phyloP scores from a whole-genome alignment of 139 green algal genomes.

The Closterium sp. region DNA sequence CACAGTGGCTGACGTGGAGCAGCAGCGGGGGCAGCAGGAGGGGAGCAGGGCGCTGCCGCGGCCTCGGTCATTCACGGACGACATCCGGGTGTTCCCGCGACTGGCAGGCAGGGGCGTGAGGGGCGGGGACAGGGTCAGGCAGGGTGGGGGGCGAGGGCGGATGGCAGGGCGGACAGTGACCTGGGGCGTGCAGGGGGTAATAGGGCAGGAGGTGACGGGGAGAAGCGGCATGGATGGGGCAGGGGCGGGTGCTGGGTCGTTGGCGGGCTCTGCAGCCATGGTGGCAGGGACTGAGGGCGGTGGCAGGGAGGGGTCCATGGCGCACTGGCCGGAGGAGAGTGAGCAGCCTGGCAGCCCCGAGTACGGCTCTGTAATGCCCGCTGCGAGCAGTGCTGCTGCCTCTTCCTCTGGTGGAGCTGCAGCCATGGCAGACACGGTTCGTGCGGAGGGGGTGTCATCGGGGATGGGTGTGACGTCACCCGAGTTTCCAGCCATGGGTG shows the following conservation, averaged over 20 bases:
- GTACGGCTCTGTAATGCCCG: neutral
- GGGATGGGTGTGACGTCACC: neutral
- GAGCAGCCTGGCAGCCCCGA: neutral
- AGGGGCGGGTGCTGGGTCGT: neutral
- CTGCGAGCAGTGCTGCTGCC: neutral
- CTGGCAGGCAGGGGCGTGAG: neutral
- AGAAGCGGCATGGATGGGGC: neutral
- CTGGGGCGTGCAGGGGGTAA: neutral
- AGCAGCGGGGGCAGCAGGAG: neutral
- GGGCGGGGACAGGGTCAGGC: neutral
- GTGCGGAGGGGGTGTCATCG: neutral
- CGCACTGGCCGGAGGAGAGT: neutral
- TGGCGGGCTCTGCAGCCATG: neutral
- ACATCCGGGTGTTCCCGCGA: neutral
- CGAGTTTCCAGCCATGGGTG: neutral
- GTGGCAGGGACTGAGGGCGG: neutral
- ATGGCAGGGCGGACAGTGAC: neutral
- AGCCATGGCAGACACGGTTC: neutral
- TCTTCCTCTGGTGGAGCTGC: neutral
- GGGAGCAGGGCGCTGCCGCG: neutral
- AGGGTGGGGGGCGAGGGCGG: neutral
- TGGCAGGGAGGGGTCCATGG: neutral
- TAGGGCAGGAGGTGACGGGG: neutral
- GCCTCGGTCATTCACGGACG: neutral
- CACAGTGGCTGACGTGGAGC: neutral